Evolutionary conservation across 768 basidiomycete genomes (phyloP), one percentile per base, ranked within the genome.

Genomic region (Serendipita sp.): DNA sequence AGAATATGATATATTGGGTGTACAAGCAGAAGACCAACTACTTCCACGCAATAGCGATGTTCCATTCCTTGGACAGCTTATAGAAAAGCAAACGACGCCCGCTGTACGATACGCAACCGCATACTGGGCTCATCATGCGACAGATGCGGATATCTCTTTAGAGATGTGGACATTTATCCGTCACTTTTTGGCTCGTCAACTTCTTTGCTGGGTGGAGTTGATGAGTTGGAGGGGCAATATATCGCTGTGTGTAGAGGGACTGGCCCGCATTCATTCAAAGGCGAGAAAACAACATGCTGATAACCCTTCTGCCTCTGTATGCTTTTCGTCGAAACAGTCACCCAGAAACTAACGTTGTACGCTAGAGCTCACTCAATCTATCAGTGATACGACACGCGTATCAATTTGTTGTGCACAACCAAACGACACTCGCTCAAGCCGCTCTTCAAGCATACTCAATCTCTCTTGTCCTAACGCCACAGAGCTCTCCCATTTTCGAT

Each of bases 161-260:
- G 30, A 32, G 8, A 5, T 18, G n/a, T 51, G 48, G 48, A n/a
- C 5, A n/a, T 5, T 5, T 1, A n/a, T 32, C 28, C 23, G 30
- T 28, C 56, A 8, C 10, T 60, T 60, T n/a, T 34, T 60, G 13
- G 8, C 23, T 28, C 16, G 10, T 28, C 18, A 38, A n/a, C 18
- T 60, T 32, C 3, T 60, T n/a, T n/a, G 35, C 34, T 60, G 56
- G 56, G 36, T 60, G n/a, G 56, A 60, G 18, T 35, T 60, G 28
- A 60, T 60, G 56, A 60, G 56, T 34, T 60, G 56, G 56, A 32
- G 56, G 16, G 56, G 56, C 8, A 60, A 8, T 8, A n/a, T 60
- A 7, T 32, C 28, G 11, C 4, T n/a, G 10, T 36, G 56, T n/a
- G n/a, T 36, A 23, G 18, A 30, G 34, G 28, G 56, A 28, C 56